Percentiles rank a stretch among this genome's conserved stretches.
These are phyloP conservation scores for Pharus latifolius DNA, from an alignment of 176 grass and related monocot genomes.

Conservation along the genomic window DNA sequence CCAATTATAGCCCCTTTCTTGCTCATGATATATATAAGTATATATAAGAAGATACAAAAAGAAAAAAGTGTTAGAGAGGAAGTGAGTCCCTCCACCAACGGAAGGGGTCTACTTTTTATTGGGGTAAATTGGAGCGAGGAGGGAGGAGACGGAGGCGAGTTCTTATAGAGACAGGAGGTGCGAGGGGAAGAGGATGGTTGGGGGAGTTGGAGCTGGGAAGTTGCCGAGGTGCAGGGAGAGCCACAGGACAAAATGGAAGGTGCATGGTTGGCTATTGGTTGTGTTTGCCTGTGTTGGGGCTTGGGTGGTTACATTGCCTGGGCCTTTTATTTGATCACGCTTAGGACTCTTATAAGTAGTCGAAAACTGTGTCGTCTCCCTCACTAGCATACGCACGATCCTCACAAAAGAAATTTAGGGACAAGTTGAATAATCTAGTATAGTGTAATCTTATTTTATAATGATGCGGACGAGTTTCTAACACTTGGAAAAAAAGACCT, in stretches of 20 bases:
- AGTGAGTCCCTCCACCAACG: neutral
- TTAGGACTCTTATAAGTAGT: too few species aligned
- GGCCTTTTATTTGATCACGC: too few species aligned
- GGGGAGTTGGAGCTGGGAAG: neutral
- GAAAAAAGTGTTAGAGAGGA: neutral
- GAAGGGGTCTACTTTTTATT: constrained; percentile 6
- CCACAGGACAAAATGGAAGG: neutral
- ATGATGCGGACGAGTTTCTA: too few species aligned
- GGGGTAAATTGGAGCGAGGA: constrained; percentile 2
- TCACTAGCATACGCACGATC: too few species aligned
- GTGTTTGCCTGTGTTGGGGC: neutral
- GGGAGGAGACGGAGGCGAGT: neutral
- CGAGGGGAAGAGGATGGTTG: constrained; percentile 4
- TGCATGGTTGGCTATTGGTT: neutral
- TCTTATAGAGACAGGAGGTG: constrained; percentile 16
- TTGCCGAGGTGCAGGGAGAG: constrained; percentile 13
- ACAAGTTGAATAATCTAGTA: too few species aligned
- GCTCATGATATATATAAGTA: neutral
- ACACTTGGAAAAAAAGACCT: too few species aligned
- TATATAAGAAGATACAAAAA: neutral
- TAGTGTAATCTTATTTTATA: too few species aligned
- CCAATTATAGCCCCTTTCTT: constrained; percentile 30
- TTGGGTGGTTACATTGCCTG: too few species aligned
- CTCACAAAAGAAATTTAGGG: too few species aligned
- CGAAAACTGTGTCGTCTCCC: too few species aligned